Conservation (phyloP, 139 green algal genomes). For the Closterium sp. region DNA sequence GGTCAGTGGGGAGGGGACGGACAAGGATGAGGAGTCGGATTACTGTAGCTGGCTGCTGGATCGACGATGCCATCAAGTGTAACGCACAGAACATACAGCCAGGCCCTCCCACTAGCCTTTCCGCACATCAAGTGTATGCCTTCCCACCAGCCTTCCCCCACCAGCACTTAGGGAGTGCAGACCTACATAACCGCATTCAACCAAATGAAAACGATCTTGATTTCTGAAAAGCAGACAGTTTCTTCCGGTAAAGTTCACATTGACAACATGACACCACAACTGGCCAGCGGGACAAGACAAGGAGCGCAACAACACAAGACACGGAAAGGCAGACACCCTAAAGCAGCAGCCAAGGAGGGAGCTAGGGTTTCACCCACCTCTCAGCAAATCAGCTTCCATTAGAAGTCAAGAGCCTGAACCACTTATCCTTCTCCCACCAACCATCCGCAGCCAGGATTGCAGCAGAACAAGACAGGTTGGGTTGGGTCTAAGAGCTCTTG, state of each 20-base stretch:
- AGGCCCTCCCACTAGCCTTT: background rate
- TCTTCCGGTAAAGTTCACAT: too few species aligned
- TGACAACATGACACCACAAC: too few species aligned
- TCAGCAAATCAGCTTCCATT: background rate
- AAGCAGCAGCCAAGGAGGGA: background rate
- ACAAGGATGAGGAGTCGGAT: background rate
- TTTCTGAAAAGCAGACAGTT: too few species aligned
- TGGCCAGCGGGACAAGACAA: background rate
- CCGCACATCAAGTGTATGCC: too few species aligned
- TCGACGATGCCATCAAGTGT: background rate
- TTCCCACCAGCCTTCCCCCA: background rate
- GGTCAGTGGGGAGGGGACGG: too few species aligned
- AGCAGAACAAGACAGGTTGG: background rate
- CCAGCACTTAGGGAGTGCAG: background rate
- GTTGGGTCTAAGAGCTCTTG: background rate
- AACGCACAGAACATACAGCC: background rate
- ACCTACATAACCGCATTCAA: too few species aligned
- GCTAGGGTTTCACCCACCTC: background rate
- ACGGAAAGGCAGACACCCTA: background rate
- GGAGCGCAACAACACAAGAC: background rate
- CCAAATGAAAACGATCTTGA: too few species aligned
- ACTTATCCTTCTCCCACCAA: background rate
- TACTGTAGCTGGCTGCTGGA: background rate
- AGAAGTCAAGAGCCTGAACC: background rate
- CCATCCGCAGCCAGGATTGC: background rate